Evolutionary conservation across 2,329 filamentous ascomycete species (phyloP).

Genomic region (Stagonosporopsis rhizophila): DNA sequence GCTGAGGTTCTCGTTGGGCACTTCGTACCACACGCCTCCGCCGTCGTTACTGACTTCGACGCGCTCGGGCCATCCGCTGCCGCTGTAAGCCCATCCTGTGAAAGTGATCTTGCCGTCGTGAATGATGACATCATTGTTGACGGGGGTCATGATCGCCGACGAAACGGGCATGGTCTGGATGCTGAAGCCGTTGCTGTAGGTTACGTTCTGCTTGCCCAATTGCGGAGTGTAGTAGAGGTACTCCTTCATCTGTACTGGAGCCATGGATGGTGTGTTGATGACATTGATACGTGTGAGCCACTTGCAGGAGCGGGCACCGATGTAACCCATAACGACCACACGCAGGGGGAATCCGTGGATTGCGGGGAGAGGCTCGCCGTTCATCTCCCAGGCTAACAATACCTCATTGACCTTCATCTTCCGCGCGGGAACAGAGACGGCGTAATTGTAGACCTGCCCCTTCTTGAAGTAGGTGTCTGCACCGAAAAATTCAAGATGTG

Average conservation of each 20-base stretch:
- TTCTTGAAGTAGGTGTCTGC: slow-evolving; percentile 78
- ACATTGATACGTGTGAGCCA: slow-evolving; percentile 70
- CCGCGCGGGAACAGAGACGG: slow-evolving; percentile 69
- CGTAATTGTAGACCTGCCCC: slow-evolving; percentile 69
- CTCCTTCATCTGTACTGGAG: slow-evolving; percentile 69
- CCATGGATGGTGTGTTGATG: slow-evolving; percentile 62
- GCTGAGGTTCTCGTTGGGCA: slow-evolving; percentile 66
- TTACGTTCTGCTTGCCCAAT: slow-evolving; percentile 70
- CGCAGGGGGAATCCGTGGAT: slow-evolving; percentile 73
- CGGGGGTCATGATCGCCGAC: slow-evolving; percentile 70
- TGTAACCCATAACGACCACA: slow-evolving; percentile 69
- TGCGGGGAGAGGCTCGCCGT: slow-evolving; percentile 66
- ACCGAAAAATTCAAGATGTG: slow-evolving; percentile 72
- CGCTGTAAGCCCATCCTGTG: slow-evolving; percentile 56
- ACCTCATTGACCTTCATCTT: slow-evolving; percentile 74
- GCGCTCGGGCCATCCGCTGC: slow-evolving; percentile 60
- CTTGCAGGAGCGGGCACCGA: slow-evolving; percentile 69
- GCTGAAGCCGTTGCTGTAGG: slow-evolving; percentile 66
- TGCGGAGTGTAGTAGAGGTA: slow-evolving; percentile 75
- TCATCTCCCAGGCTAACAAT: slow-evolving; percentile 75
- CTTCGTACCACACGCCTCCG: slow-evolving; percentile 69
- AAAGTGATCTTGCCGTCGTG: slow-evolving; percentile 66
- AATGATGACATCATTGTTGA: slow-evolving; percentile 66
- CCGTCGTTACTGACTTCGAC: slow-evolving; percentile 71
- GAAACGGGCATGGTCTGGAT: slow-evolving; percentile 77